Conservation (phyloP, 345 rosid genomes). For the Sonneratia alba region DNA sequence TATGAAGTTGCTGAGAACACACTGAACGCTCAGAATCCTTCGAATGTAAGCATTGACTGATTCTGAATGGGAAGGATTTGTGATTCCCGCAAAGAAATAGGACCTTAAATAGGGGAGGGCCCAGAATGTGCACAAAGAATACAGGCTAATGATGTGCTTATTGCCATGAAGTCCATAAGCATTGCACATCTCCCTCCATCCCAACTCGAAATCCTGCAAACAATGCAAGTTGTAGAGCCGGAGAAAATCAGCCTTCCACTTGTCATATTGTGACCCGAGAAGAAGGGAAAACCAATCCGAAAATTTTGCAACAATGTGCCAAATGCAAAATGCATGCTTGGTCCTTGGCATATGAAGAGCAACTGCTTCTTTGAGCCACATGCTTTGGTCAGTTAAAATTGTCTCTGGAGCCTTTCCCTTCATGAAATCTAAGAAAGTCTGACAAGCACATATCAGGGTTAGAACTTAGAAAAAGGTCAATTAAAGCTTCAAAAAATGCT, state of each 20-base stretch:
- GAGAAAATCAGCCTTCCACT: conserved; percentile 43
- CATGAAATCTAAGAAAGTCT: conserved; percentile 49
- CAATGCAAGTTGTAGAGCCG: conserved; percentile 28
- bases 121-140: conserved; percentile 40
- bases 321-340: conserved; percentile 42
- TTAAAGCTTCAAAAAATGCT: background rate
- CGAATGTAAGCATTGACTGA: conserved; percentile 29
- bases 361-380: conserved; percentile 50
- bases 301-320: conserved; percentile 44
- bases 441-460: conserved; percentile 7
- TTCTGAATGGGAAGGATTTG: conserved; percentile 26
- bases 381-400: conserved; percentile 42
- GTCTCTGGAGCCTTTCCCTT: conserved; percentile 49
- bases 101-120: conserved; percentile 47
- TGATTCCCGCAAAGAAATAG: conserved; percentile 45
- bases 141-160: conserved; percentile 42
- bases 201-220: conserved; percentile 37
- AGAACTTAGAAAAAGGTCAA: background rate
- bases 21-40: conserved; percentile 31
- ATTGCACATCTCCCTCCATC: conserved; percentile 42
- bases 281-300: conserved; percentile 41
- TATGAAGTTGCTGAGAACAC: conserved; percentile 33
- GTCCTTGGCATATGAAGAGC: conserved; percentile 38
- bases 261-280: conserved; percentile 40
- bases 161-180: conserved; percentile 36